Base-by-base conservation (phyloP, 2,329 filamentous ascomycete species). In the Fonsecaea pedrosoi region DNA sequence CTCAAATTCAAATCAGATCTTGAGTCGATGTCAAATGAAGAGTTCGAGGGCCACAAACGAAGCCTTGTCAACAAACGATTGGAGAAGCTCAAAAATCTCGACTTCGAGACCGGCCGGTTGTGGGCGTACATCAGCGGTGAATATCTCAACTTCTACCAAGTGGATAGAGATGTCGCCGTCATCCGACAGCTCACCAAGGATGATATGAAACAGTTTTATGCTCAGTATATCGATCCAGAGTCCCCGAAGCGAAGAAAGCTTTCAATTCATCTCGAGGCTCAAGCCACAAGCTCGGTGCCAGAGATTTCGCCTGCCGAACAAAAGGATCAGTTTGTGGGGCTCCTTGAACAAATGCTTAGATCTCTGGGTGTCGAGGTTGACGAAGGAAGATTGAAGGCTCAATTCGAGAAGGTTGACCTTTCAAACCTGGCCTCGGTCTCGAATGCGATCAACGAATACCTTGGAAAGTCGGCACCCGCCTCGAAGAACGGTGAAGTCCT, bases 1-100 rank as follows among this genome's bases (percentile, higher is more conserved):
- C 82, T 82, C 30, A 82, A 83, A 13, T 93, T 92, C 69, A 86
- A 85, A 21, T 82, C 86, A 53, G 88, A 82, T 2, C 79, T 98
- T 30, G 83, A 87, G 54, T 84, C 89, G 2, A 97, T 98, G 94
- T 85, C 85, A 2, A 89, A 94, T 1, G 82, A 87, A 1, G 92
- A 94, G 9, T 98, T 99, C 73, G 92, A 97, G 75, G 89, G 88
- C 56, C 92, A 98, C 81, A 97, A 97, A 82, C 87, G 91, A 73
- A 96, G 93, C 74, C 83, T 98, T 50, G 89, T 97, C 74, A 92
- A 91, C 76, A 93, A 93, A 80, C 84, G 92, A 15, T 82, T 96
- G 25, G 94, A 98, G 80, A 97, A 96, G 78, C 79, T 96, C 73
- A 97, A 97, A 84, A 98, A 97, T 72, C 82, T 99, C 55, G 87